Conservation (phyloP, 1,284 basidiomycete species). For the Rhodotorula sp. region DNA sequence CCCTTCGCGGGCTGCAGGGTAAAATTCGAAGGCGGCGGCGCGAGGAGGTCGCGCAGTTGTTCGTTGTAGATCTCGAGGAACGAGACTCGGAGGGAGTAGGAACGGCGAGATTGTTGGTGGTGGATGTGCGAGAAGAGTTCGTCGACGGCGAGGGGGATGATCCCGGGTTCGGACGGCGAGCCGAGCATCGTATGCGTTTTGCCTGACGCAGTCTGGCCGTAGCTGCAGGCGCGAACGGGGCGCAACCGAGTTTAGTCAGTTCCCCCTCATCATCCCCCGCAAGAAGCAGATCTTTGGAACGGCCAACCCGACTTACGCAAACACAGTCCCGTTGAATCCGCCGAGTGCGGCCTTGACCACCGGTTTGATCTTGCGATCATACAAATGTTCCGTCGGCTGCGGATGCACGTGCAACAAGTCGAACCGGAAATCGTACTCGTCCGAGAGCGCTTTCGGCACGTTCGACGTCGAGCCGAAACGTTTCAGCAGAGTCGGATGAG, state of each 20-base stretch:
- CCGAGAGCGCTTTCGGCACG: constrained; percentile 7
- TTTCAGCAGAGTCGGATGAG: constrained; percentile 41
- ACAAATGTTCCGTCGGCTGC: constrained; percentile 51
- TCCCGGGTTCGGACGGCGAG: constrained; percentile 53
- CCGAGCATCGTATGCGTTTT: constrained; percentile 56
- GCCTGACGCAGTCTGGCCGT: constrained; percentile 54
- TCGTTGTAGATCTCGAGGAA: constrained; percentile 63
- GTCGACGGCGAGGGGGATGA: constrained; percentile 58
- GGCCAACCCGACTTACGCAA: constrained; percentile 43
- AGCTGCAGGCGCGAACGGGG: constrained; percentile 26
- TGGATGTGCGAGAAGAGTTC: constrained; percentile 56
- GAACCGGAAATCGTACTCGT: constrained; percentile 39
- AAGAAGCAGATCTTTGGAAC: not conserved
- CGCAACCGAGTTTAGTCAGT: not conserved
- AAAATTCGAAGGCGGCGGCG: constrained; percentile 21
- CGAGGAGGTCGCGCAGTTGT: constrained; percentile 55
- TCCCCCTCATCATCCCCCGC: not conserved
- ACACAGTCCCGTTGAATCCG: constrained; percentile 59
- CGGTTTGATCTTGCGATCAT: constrained; percentile 54
- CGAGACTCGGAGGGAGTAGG: constrained; percentile 56
- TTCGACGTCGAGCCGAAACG: constrained; percentile 30
- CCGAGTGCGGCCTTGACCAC: constrained; percentile 57
- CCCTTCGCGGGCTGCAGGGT: constrained; percentile 12
- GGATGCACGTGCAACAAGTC: constrained; percentile 49
- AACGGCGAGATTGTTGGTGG: constrained; percentile 48